Percentiles rank a stretch among this genome's conserved stretches.
Conservation (phyloP, 2,329 filamentous ascomycete species). For the Apiospora aurea region DNA sequence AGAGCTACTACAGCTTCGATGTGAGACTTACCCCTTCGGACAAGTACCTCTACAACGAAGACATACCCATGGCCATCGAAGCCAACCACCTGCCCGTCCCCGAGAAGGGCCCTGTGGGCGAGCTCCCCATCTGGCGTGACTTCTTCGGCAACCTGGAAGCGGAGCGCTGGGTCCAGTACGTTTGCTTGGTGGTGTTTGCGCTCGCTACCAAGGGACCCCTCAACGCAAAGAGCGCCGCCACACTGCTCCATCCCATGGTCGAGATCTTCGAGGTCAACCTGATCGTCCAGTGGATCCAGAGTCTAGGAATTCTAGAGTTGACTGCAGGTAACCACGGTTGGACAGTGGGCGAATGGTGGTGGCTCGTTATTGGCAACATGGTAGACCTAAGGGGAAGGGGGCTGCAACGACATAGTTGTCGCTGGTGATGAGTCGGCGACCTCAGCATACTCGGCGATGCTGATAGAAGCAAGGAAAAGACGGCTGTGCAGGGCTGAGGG, state of each 20-base stretch:
- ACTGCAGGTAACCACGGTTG: constrained; percentile 50
- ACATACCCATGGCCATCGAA: constrained; percentile 50
- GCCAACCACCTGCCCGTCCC: constrained; percentile 51
- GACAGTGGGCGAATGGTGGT: constrained; percentile 71
- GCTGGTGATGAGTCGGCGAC: background rate
- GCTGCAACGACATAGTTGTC: background rate
- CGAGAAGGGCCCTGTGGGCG: constrained; percentile 48
- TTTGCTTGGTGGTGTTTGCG: constrained; percentile 68
- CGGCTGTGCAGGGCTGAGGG: background rate
- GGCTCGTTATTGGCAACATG: constrained; percentile 60
- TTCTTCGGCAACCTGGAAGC: constrained; percentile 67
- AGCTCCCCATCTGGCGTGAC: constrained; percentile 76
- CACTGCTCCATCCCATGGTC: constrained; percentile 62
- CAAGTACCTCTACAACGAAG: constrained; percentile 63
- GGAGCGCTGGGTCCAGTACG: constrained; percentile 69
- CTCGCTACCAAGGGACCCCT: constrained; percentile 69
- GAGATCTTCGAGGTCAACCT: constrained; percentile 69
- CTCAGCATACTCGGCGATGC: background rate
- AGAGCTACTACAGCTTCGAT: constrained; percentile 69
- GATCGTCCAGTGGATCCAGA: constrained; percentile 64
- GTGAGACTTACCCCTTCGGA: constrained; percentile 66
- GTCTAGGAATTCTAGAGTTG: constrained; percentile 57
- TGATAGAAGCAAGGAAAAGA: background rate
- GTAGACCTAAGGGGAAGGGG: constrained; percentile 31
- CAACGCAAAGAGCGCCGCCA: constrained; percentile 58